Base-by-base conservation (phyloP, 139 green algal species). In the Chlorella vulgaris region DNA sequence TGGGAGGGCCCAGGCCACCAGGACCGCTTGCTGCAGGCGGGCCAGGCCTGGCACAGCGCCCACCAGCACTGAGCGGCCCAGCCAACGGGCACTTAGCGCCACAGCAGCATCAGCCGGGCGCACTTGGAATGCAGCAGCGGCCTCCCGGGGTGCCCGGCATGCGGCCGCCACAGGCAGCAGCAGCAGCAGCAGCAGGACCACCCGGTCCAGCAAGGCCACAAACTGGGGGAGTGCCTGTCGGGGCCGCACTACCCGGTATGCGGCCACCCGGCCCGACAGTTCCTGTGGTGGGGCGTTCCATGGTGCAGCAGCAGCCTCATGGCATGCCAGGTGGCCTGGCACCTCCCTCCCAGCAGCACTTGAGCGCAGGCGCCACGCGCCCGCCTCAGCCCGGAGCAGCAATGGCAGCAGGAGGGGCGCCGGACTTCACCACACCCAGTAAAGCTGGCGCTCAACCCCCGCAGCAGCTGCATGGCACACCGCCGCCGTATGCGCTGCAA, bases 401-500 rank as follows among this genome's bases (percentile, higher is more conserved):
- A 65, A 65, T 58, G 47, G 13, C 55, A 65, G 5, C 55, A n/a
- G 55, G 18, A 28, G 55, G 55, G 22, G 18, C 55, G 8, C n/a
- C 53, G 6, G 61, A 47, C 43, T 74, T 67, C 58, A 69, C 18
- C 58, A 84, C 55, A n/a, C 71, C 69, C 19, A 10, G 74, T 66
- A 78, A 85, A 69, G 65, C 69, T 28, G 62, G 81, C 42, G 26
- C 55, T 31, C 47, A 29, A 24, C 69, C 38, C 31, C 71, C 51
- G 71, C 74, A 69, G 58, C 38, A 28, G 38, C n/a, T 38, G 58
- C 58, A 69, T 4, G 74, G 58, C 74, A 80, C 58, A 10, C 74
- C 74, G 38, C 74, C 74, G 38, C 74, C 74, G 28, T 71, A 35
- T 21, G 15, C 74, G 58, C n/a, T 80, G 58, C 74, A 80, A n/a